Percentiles rank a stretch among this genome's conserved stretches.
phyloP scores from a whole-genome alignment of 2,329 filamentous ascomycete genomes.

The Neonectria neomacrospora region DNA sequence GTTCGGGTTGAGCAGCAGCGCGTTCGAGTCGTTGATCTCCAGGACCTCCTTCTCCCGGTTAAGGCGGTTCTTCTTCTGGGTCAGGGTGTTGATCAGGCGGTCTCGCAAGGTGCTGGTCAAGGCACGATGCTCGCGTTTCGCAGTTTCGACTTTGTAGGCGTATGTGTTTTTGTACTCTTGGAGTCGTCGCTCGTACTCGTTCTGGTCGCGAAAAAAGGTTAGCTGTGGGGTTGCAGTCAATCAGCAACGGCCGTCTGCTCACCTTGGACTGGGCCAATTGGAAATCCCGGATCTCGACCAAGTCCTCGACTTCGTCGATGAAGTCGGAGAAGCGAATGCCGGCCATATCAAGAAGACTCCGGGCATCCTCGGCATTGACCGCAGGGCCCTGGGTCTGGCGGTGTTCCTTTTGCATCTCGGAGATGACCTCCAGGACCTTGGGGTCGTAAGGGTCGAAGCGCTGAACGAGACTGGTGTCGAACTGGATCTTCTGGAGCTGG shows the following conservation, averaged over 20 bases:
- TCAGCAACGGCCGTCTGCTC: slow-evolving; percentile 48
- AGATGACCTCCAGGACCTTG: slow-evolving; percentile 77
- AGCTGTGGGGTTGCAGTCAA: slow-evolving; percentile 25
- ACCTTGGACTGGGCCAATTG: slow-evolving; percentile 86
- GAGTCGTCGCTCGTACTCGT: slow-evolving; percentile 71
- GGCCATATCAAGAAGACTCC: slow-evolving; percentile 76
- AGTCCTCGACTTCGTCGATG: slow-evolving; percentile 85
- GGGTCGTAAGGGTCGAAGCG: slow-evolving; percentile 83
- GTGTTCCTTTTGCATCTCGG: slow-evolving; percentile 68
- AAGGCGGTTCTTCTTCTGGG: slow-evolving; percentile 71
- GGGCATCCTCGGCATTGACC: slow-evolving; percentile 55
- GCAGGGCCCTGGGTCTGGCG: slow-evolving; percentile 57
- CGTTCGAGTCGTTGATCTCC: slow-evolving; percentile 74
- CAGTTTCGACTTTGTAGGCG: slow-evolving; percentile 71
- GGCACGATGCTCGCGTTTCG: slow-evolving; percentile 69
- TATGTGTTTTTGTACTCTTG: slow-evolving; percentile 69
- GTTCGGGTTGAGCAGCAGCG: slow-evolving; percentile 73
- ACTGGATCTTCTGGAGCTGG: slow-evolving; percentile 90
- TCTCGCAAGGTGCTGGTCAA: slow-evolving; percentile 71
- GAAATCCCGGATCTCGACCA: slow-evolving; percentile 87
- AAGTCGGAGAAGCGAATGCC: slow-evolving; percentile 89
- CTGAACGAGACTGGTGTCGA: slow-evolving; percentile 87
- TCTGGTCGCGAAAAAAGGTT: slow-evolving; percentile 53
- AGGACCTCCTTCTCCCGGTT: slow-evolving; percentile 74
- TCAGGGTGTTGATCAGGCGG: slow-evolving; percentile 73